A percentile compares a stretch with the other conserved stretches of the same genome.
Evolutionary conservation across 352 stramenopile genomes (phyloP).

Genomic region (Globisporangium megalacanthum): DNA sequence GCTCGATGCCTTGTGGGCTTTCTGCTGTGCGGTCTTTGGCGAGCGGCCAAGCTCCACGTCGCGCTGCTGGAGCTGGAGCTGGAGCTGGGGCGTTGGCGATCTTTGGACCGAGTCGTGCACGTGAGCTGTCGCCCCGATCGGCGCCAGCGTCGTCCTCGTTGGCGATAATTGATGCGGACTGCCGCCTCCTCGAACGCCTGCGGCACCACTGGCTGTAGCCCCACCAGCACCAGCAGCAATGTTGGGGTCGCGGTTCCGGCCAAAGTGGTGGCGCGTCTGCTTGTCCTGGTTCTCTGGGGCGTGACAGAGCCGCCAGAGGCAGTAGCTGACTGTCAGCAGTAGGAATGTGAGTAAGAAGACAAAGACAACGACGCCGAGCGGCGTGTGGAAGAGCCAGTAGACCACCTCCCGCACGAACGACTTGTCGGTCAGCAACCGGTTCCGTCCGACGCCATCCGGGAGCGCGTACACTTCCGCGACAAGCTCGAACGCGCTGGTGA

Average conservation of each 20-base stretch:
- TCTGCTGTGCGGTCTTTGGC: background rate
- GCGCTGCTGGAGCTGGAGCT: conserved; percentile 2
- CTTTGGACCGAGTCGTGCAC: background rate
- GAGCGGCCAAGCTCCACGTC: conserved; percentile 8
- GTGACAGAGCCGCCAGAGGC: conserved; percentile 44
- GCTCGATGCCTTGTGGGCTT: background rate
- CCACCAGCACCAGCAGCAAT: background rate
- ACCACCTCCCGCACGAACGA: conserved; percentile 44
- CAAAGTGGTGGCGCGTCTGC: conserved; percentile 21
- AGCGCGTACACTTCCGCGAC: conserved; percentile 36
- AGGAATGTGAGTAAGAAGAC: conserved; percentile 34
- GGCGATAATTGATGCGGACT: background rate
- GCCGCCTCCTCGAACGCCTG: background rate
- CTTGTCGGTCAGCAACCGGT: conserved; percentile 34
- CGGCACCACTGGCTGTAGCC: background rate
- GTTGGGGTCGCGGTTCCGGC: background rate
- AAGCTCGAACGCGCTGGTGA: conserved; percentile 27
- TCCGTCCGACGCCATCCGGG: conserved; percentile 3
- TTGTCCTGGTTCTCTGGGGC: conserved; percentile 68
- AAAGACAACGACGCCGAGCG: conserved; percentile 44
- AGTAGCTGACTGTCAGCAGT: conserved; percentile 37
- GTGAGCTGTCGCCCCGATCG: background rate
- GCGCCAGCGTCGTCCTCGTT: conserved; percentile 1
- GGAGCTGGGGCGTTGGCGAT: background rate
- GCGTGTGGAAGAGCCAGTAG: conserved; percentile 41